Evolutionary conservation across 2,329 filamentous ascomycete species (phyloP), one percentile per base, ranked within the genome.

Genomic region (Cladophialophora bantiana): DNA sequence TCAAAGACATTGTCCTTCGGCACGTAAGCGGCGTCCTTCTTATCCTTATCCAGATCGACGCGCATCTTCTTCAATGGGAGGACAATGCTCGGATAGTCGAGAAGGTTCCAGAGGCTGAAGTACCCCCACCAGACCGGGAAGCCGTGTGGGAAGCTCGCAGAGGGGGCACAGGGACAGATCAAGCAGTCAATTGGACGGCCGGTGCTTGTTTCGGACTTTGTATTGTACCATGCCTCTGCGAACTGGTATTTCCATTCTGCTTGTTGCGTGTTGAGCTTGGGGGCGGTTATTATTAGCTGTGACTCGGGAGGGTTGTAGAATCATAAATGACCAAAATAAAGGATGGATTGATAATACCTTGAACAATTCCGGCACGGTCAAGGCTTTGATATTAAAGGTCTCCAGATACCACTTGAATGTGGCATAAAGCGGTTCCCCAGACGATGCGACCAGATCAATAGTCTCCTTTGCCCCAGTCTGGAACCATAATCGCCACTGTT

Each of bases 41-140:
- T 64, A 70, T 86, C 84, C 10, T 77, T 72, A 0, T 70, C 70
- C 0, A 78, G 78, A 59, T 83, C 78, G 1, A 82, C 79, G 35
- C 77, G 74, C 35, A 70, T 57, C 15, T 69, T 60, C 3, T 78
- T 79, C 1, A 85, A 85, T 0, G 89, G 89, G 73, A 91, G 89
- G 0, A 87, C 82, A 1, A 85, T 75, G 9, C 82, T 84, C 0
- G 89, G 87, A 74, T 90, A 90, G 74, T 92, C 88, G 1, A 91
- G 82, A 50, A 91, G 72, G 73, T 91, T 92, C 88, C 88, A 91
- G 68, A 88, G 84, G 0, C 83, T 79, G 0, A 88, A 90, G 71
- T 91, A 92, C 1, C 83, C 84, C 88, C 88, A 91, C 70, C 86
- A 86, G 42, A 76, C 80, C 74, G 89, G 73, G 66, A 80, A 77